These are phyloP conservation scores for Lupinus albus DNA, from an alignment of 306 rosid genomes.

Conservation along the genomic window DNA sequence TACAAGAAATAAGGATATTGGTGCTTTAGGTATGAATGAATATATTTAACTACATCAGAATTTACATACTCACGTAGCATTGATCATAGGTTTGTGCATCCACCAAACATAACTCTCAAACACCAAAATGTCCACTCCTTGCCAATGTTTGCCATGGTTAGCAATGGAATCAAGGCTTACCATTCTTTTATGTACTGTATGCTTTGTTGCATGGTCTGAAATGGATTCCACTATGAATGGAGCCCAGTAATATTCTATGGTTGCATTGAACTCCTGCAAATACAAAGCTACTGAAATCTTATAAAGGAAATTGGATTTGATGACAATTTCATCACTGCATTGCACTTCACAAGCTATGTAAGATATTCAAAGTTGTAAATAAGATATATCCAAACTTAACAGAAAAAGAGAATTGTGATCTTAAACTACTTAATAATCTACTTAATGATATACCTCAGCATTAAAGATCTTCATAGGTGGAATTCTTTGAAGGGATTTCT, in stretches of 20 bases:
- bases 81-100: slow-evolving; percentile 76
- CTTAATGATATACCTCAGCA: slow-evolving; percentile 52
- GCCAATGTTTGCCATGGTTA: slow-evolving; percentile 81
- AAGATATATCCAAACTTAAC: not conserved
- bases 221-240: slow-evolving; percentile 88
- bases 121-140: slow-evolving; percentile 79
- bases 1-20: not conserved
- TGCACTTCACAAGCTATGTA: not conserved
- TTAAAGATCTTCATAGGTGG: slow-evolving; percentile 89
- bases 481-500: slow-evolving; percentile 68
- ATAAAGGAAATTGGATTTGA: slow-evolving; percentile 6
- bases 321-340: not conserved
- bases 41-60: not conserved
- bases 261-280: slow-evolving; percentile 70
- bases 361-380: not conserved
- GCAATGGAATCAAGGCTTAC: slow-evolving; percentile 77
- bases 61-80: slow-evolving; percentile 66
- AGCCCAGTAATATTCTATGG: slow-evolving; percentile 92
- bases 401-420: not conserved
- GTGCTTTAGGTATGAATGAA: not conserved
- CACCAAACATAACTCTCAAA: slow-evolving; percentile 97
- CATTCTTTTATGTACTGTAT: slow-evolving; percentile 67
- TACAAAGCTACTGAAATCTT: slow-evolving; percentile 21
- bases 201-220: slow-evolving; percentile 90
- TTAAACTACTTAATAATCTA: not conserved